phyloP scores from a whole-genome alignment of 495 filamentous ascomycete genomes.

The Hyaloscypha variabilis region DNA sequence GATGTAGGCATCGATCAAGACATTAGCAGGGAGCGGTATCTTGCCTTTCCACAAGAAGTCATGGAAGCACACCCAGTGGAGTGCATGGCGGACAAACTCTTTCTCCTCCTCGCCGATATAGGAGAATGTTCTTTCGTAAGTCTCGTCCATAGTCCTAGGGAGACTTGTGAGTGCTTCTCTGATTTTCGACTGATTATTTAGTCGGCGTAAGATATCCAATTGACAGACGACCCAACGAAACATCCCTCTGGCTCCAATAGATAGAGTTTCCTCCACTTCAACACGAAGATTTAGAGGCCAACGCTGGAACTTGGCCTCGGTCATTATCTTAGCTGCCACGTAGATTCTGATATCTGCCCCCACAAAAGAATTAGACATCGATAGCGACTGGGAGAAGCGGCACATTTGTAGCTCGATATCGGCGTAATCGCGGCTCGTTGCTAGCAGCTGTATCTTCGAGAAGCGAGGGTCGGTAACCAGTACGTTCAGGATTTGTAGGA shows the following conservation, averaged over 20 bases:
- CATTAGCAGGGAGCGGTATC: slow-evolving; percentile 5
- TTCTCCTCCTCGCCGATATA: neutral
- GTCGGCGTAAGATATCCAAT: slow-evolving; percentile 33
- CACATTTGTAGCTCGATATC: slow-evolving; percentile 39
- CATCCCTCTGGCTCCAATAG: slow-evolving; percentile 43
- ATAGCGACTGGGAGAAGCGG: slow-evolving; percentile 17
- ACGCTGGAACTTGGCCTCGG: slow-evolving; percentile 24
- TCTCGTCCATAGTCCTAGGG: neutral
- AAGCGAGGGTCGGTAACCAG: slow-evolving; percentile 33
- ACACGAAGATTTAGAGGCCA: slow-evolving; percentile 30
- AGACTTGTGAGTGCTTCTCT: neutral
- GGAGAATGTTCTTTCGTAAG: neutral
- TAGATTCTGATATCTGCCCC: slow-evolving; percentile 32
- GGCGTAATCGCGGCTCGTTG: slow-evolving; percentile 43
- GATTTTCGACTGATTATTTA: neutral
- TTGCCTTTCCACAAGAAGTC: slow-evolving; percentile 2
- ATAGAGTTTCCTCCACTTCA: slow-evolving; percentile 34
- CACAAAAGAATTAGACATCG: slow-evolving; percentile 33
- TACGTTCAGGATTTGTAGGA: slow-evolving; percentile 10
- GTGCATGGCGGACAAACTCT: slow-evolving; percentile 17
- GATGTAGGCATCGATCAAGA: slow-evolving; percentile 12
- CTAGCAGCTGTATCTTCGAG: slow-evolving; percentile 38
- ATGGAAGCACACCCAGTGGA: slow-evolving; percentile 9
- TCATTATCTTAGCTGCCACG: slow-evolving; percentile 16
- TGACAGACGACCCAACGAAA: slow-evolving; percentile 47